phyloP scores from a whole-genome alignment of 2,329 filamentous ascomycete species.

The Ophiostoma tasmaniense region DNA sequence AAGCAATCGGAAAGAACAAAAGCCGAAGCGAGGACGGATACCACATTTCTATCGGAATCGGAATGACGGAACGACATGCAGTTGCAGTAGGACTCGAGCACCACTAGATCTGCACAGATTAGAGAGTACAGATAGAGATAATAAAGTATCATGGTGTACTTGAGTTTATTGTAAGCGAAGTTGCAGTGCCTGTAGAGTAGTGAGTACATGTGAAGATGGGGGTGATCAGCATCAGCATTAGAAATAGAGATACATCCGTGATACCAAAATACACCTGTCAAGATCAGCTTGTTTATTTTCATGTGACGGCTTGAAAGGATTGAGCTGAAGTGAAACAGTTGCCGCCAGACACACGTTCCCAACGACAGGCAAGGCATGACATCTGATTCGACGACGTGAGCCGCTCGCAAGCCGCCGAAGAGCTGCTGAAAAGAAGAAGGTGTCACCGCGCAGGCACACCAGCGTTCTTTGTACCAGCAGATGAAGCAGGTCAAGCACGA shows the following conservation, averaged over 20 bases:
- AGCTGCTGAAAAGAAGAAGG: not conserved
- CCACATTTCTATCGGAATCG: not conserved
- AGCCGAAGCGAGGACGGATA: not conserved
- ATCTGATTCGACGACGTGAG: conserved; percentile 1
- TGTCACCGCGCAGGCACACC: not conserved
- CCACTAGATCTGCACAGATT: not conserved
- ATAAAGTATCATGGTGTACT: not conserved
- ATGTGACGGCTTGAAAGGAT: not conserved
- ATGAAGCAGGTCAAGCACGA: too few species aligned
- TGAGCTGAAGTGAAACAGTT: not conserved
- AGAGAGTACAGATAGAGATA: not conserved
- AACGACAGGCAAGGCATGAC: not conserved
- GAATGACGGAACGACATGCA: not conserved
- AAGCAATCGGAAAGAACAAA: not conserved
- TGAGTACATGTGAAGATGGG: not conserved
- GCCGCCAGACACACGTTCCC: not conserved
- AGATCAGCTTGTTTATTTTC: not conserved
- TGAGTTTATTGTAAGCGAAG: not conserved
- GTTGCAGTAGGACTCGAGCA: not conserved
- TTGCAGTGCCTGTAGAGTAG: not conserved
- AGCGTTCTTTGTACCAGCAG: not conserved
- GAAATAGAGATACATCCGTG: too few species aligned
- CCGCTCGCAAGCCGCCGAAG: not conserved
- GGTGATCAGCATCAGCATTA: not conserved
- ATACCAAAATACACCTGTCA: too few species aligned